Percentiles rank a stretch among this genome's conserved stretches.
phyloP scores from a whole-genome alignment of 2,329 filamentous ascomycete species.

The Aspergillus texensis region DNA sequence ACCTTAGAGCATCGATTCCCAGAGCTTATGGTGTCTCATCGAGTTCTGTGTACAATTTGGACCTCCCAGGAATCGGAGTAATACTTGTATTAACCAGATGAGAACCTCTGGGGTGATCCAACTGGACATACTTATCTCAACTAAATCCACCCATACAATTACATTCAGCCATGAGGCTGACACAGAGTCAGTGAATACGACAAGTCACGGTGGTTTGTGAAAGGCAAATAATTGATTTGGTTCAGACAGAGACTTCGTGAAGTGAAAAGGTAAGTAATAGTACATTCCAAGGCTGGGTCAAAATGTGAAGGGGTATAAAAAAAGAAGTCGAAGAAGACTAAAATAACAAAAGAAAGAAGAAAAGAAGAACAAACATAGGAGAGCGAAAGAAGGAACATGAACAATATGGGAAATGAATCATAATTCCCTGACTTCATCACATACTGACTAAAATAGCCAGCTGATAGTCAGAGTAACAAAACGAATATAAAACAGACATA shows the following conservation, averaged over 20 bases:
- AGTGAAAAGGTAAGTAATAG: constrained; percentile 21
- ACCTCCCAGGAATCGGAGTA: not conserved
- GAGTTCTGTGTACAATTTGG: not conserved
- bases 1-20: not conserved
- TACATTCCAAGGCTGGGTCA: constrained; percentile 20
- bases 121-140: not conserved
- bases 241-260: constrained; percentile 23
- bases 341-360: constrained; percentile 11
- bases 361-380: constrained; percentile 8
- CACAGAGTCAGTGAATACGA: not conserved
- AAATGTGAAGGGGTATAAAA: constrained; percentile 27
- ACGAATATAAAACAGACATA: not conserved
- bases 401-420: not conserved
- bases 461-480: not conserved
- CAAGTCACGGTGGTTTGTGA: not conserved
- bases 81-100: not conserved
- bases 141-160: too few relatives aligned
- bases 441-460: not conserved
- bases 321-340: constrained; percentile 16
- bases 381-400: constrained; percentile 4
- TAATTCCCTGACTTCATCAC: not conserved
- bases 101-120: not conserved
- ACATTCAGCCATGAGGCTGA: not conserved
- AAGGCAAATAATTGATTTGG: constrained; percentile 2
- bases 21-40: not conserved